Base-by-base conservation (phyloP, 2,329 filamentous ascomycete species). In the Aspergillus luchuensis region DNA sequence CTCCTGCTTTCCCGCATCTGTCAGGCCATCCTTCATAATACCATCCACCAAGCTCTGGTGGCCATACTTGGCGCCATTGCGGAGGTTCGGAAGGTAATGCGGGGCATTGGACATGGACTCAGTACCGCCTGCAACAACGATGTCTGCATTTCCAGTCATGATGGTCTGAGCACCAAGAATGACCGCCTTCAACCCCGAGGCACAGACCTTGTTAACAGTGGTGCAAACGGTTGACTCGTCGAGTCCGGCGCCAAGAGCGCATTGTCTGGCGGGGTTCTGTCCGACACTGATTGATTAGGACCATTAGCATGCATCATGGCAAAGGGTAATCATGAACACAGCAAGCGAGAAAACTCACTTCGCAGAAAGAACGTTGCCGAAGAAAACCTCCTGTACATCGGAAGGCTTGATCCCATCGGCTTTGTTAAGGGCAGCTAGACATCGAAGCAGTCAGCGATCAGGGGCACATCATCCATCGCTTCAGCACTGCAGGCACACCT, bases 31-130 rank as follows among this genome's bases (percentile, higher is more conserved):
- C 84, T 93, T 93, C 72, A 97, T 86, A 67, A 99, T 88, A 69
- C 92, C 94, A 74, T 99, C 95, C 57, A 97, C 85, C 67, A 99
- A 84, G 56, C 84, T 87, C 81, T 94, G 90, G 81, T 98, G 87
- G 71, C 95, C 95, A 79, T 96, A 99, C 82, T 98, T 98, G 78
- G 90, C 88, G 69, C 95, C 95, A 67, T 80, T 89, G 77, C 95
- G 91, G 70, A 97, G 84, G 78, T 83, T 91, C 66, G 92, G 91
- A 56, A 97, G 89, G 83, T 99, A 99, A 83, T 99, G 93, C 55
- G 95, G 95, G 57, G 90, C 85, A 82, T 98, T 98, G 75, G 93
- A 97, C 95, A 99, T 99, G 83, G 92, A 97, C 84, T 99, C 95
- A 69, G 94, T 88, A 70, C 95, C 95, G 74, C 93, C 95, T 67